Evolutionary conservation across 768 basidiomycete genomes (phyloP), one percentile per base, ranked within the genome.

Genomic region (Pisolithus tinctorius): DNA sequence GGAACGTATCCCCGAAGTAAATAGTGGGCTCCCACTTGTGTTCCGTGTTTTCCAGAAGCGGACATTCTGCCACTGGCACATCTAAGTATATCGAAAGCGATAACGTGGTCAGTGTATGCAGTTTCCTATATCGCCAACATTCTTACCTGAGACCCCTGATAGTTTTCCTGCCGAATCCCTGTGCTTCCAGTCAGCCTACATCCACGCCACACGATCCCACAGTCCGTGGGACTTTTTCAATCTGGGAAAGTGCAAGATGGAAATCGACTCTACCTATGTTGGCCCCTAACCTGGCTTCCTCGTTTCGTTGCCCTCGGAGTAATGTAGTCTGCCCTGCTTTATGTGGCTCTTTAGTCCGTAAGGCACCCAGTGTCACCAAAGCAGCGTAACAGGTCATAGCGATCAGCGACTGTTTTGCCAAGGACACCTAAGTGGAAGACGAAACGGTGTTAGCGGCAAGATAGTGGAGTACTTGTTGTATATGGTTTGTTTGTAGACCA

Each of bases 291-390:
- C 34, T 23, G 10, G 20, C n/a, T 11, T 74, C 76, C 60, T 85
- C 82, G 59, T 80, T 81, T 20, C 76, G 74, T 51, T 80, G 71
- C 44, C 82, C 78, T 57, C 84, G 79, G 25, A 73, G 76, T 17
- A 87, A 69, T 14, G 77, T 76, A 4, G 67, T 61, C 58, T 84
- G 73, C 17, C 83, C 81, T 9, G 72, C 77, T 53, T 62, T 69
- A 59, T 86, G 78, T 0, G 79, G 71, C 58, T 82, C 70, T 59
- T 72, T 74, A 2, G 83, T 88, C 56, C 83, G 83, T 0, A 79
- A 74, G 59, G 77, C 79, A 69, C 84, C 84, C 43, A 86, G 70
- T 50, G 80, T 81, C 78, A 86, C 81, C 50, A 86, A 75, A 26
- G 75, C 79, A 56, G 82, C 79, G 59, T 84, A 86, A 13, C 43